Percentiles rank a stretch among this genome's conserved stretches.
Evolutionary conservation across 768 basidiomycete genomes (phyloP).

Genomic region (Mycena alexandri): DNA sequence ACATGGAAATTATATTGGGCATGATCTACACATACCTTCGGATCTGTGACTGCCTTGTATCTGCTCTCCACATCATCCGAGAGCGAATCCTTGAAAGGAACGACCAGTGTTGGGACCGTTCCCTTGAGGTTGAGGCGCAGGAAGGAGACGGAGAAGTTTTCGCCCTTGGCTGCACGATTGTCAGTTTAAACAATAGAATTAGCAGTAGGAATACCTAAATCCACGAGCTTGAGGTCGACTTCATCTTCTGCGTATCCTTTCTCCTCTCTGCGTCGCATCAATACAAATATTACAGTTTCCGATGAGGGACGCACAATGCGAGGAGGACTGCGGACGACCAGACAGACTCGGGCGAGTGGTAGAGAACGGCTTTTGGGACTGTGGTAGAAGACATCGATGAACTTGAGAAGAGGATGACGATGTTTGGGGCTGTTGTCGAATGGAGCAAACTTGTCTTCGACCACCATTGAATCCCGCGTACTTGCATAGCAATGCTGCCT

Average conservation of each 20-base stretch:
- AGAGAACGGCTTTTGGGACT: constrained; percentile 85
- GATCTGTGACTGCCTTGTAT: constrained; percentile 84
- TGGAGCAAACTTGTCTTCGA: not conserved
- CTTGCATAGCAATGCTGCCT: too few species aligned
- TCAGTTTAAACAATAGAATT: constrained; percentile 1
- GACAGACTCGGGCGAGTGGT: constrained; percentile 70
- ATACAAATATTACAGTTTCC: constrained; percentile 4
- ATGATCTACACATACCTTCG: constrained; percentile 60
- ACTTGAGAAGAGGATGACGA: constrained; percentile 22
- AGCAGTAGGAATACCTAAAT: constrained; percentile 59
- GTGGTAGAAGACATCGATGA: constrained; percentile 42
- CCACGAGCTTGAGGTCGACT: constrained; percentile 75
- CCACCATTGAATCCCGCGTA: not conserved
- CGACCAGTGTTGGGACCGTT: constrained; percentile 85
- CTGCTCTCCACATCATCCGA: constrained; percentile 77
- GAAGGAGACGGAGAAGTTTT: constrained; percentile 82
- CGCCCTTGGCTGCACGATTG: constrained; percentile 71
- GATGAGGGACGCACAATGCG: constrained; percentile 60
- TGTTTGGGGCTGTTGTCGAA: constrained; percentile 16
- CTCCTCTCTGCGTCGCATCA: constrained; percentile 61
- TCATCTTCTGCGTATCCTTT: constrained; percentile 90
- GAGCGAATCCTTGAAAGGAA: constrained; percentile 84
- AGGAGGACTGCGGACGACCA: constrained; percentile 77
- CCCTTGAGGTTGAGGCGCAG: constrained; percentile 85
- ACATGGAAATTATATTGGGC: not conserved